Base-by-base conservation (phyloP, 306 rosid genomes). In the Quercus glauca region DNA sequence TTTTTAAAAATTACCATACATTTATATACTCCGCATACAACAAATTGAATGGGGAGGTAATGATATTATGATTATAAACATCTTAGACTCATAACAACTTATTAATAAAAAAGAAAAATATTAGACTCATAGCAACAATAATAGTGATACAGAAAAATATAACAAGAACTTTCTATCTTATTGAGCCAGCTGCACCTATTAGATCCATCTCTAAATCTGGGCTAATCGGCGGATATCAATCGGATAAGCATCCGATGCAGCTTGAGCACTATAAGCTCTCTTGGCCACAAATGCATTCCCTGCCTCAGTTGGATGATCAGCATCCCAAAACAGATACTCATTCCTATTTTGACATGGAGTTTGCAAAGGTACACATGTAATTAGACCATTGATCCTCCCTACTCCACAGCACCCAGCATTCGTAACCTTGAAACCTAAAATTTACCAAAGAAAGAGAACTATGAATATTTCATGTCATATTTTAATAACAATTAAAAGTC, bases 341-440 rank as follows among this genome's bases (percentile, higher is more conserved):
- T 59, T 56, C 21, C 99, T 90, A 74, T 93, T 89, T 19, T 74
- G 63, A 79, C 99, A 95, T n/a, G 99, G 94, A 11, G 89, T 67
- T 82, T 95, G 99, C 11, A 65, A 0, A 0, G 99, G 98, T 25
- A 95, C 55, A 81, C 99, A 95, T 51, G 97, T 93, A 55, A 95
- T 89, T 83, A 88, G 97, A 0, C 98, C 99, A 76, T 90, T 95
- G 92, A 91, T 95, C 85, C 97, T 91, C 55, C 99, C 99, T 13
- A 95, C 90, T 10, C 99, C 99, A 53, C 98, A 95, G 52, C 99
- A 95, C 29, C 53, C 53, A 0, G 53, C 17, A 49, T 49, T 49
- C 5, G 17, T 12, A 12, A 49, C 53, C 17, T 49, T 49, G 53
- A 49, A 3, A 49, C 53, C 53, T 49, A 49, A 49, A 49, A 49